Evolutionary conservation across 495 filamentous ascomycete species (phyloP).

Genomic region (Aspergillus homomorphus): DNA sequence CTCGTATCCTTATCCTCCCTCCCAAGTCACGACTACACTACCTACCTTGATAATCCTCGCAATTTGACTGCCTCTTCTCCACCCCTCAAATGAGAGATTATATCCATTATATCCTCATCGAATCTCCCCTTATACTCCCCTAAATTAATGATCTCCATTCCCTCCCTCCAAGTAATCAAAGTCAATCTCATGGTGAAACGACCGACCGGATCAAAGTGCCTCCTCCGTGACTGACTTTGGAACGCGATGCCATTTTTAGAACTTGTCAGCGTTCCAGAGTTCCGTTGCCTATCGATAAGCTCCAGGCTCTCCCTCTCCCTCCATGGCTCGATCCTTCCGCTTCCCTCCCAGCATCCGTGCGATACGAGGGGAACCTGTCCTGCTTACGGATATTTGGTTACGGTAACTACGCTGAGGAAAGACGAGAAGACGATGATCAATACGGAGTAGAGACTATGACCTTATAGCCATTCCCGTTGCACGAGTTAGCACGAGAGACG

Average conservation of each 20-base stretch:
- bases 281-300: not conserved
- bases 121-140: not conserved
- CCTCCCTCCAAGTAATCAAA: conserved; percentile 5
- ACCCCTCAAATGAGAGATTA: not conserved
- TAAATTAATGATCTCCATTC: not conserved
- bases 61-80: not conserved
- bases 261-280: not conserved
- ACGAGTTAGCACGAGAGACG: too few species aligned
- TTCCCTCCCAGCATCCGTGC: not conserved
- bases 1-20: not conserved
- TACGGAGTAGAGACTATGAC: not conserved
- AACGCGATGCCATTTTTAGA: conserved; percentile 10
- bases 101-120: not conserved
- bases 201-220: not conserved
- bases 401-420: not conserved
- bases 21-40: not conserved
- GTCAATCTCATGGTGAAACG: conserved; percentile 4
- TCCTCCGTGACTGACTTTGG: not conserved
- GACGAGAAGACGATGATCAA: not conserved
- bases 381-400: not conserved
- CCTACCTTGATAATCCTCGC: not conserved
- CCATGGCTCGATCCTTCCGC: too few species aligned
- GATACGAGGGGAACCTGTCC: not conserved
- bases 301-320: not conserved
- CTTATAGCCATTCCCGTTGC: too few species aligned